phyloP scores from a whole-genome alignment of 2,329 filamentous ascomycete genomes.

The Aspergillus bombycis region DNA sequence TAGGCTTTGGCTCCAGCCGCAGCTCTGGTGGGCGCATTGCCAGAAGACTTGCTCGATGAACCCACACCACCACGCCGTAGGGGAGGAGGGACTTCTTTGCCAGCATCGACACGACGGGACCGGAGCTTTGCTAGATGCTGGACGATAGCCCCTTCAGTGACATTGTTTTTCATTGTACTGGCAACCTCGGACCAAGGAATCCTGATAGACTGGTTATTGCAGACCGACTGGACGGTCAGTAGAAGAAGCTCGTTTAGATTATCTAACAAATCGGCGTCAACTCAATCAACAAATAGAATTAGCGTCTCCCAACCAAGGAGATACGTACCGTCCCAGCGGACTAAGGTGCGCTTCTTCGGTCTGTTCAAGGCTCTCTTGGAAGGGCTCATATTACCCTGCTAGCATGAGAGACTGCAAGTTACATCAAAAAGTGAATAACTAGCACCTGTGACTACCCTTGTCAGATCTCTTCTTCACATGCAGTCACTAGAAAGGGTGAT shows the following conservation, averaged over 20 bases:
- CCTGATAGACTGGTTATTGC: conserved; percentile 39
- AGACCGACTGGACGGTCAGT: conserved; percentile 46
- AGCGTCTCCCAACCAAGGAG: not conserved
- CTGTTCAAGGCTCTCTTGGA: conserved; percentile 25
- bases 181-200: conserved; percentile 50
- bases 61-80: conserved; percentile 39
- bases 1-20: conserved; percentile 1
- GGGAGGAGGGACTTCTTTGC: conserved; percentile 43
- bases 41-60: conserved; percentile 13
- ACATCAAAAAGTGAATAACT: not conserved
- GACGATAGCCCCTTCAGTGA: conserved; percentile 48
- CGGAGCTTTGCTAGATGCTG: conserved; percentile 53
- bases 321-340: conserved; percentile 47
- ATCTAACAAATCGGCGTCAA: conserved; percentile 34
- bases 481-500: not conserved
- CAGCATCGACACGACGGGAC: conserved; percentile 33
- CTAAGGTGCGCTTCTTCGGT: conserved; percentile 39
- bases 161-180: conserved; percentile 41
- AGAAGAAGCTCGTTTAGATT: conserved; percentile 49
- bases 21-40: not conserved
- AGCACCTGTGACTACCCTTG: not conserved
- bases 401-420: not conserved
- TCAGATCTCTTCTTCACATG: not conserved
- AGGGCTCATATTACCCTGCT: not conserved
- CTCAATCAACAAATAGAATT: not conserved